Evolutionary conservation across 2,329 filamentous ascomycete genomes (phyloP).

Genomic region (Niveomyces coronatus): DNA sequence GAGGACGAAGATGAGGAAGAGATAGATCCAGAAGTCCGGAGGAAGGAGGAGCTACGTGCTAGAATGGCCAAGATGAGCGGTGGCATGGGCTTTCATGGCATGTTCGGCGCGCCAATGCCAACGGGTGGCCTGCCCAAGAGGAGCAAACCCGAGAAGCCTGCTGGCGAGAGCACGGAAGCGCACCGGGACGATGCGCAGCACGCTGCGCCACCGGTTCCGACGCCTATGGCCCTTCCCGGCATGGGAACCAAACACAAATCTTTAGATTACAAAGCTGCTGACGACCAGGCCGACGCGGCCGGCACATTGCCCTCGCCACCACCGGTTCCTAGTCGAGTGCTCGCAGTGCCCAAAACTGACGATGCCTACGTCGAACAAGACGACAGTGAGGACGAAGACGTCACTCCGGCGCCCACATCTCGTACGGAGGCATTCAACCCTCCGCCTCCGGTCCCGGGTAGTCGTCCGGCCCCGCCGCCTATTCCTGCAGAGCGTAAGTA

Average conservation of each 20-base stretch:
- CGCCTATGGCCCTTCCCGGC: conserved; percentile 59
- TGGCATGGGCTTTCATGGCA: conserved; percentile 91
- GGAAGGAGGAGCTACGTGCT: conserved; percentile 79
- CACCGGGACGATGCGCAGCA: conserved; percentile 31
- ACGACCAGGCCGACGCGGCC: conserved; percentile 25
- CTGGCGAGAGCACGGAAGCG: conserved; percentile 28
- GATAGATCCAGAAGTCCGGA: conserved; percentile 74
- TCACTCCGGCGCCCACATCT: conserved; percentile 23
- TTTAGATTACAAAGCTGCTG: conserved; percentile 23
- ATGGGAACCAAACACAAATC: conserved; percentile 50
- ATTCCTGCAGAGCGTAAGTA: conserved; percentile 52
- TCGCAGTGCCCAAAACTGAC: conserved; percentile 17
- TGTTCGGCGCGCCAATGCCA: conserved; percentile 70
- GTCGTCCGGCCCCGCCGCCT: conserved; percentile 45
- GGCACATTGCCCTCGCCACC: conserved; percentile 25
- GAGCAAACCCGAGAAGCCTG: conserved; percentile 18
- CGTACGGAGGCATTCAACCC: conserved; percentile 20
- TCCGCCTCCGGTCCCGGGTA: conserved; percentile 38
- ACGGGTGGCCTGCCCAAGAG: conserved; percentile 53
- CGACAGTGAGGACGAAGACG: conserved; percentile 22
- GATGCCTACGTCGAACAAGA: conserved; percentile 14
- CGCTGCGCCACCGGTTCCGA: conserved; percentile 44
- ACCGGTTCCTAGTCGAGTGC: conserved; percentile 17
- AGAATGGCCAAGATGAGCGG: conserved; percentile 99
- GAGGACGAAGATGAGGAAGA: conserved; percentile 76